phyloP scores from a whole-genome alignment of 345 rosid species.

The Eucalyptus sp. region DNA sequence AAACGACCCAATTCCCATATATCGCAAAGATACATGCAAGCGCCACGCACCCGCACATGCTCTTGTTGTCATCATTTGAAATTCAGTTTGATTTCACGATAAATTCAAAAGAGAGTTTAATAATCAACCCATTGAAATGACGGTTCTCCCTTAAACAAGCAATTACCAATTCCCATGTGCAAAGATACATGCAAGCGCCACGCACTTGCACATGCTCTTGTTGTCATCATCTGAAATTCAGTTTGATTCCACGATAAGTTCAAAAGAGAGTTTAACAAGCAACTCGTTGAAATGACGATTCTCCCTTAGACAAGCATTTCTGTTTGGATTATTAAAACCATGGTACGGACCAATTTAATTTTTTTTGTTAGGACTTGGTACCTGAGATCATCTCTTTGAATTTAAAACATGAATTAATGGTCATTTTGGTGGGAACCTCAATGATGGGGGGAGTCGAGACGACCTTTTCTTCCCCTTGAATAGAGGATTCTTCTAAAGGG shows the following conservation, averaged over 20 bases:
- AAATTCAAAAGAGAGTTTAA: fast-evolving
- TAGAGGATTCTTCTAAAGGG: background rate
- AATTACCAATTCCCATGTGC: background rate
- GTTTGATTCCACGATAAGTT: background rate
- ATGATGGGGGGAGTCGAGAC: background rate
- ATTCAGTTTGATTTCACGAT: background rate
- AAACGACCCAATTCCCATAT: background rate
- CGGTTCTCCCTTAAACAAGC: background rate
- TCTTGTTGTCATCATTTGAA: background rate
- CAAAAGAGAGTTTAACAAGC: fast-evolving
- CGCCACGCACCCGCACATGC: fast-evolving
- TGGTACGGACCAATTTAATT: background rate
- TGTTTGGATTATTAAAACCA: background rate
- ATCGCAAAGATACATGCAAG: background rate
- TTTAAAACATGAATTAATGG: background rate
- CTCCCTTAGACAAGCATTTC: background rate
- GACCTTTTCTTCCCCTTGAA: background rate
- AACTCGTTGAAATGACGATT: background rate
- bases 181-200: background rate
- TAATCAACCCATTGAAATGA: background rate
- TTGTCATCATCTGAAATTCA: background rate
- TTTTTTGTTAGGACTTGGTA: background rate
- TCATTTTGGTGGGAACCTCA: background rate
- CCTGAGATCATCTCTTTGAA: background rate
- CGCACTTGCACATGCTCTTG: too few relatives aligned